Evolutionary conservation across 148 eudicot species (phyloP).

Genomic region (Rheum nobile): DNA sequence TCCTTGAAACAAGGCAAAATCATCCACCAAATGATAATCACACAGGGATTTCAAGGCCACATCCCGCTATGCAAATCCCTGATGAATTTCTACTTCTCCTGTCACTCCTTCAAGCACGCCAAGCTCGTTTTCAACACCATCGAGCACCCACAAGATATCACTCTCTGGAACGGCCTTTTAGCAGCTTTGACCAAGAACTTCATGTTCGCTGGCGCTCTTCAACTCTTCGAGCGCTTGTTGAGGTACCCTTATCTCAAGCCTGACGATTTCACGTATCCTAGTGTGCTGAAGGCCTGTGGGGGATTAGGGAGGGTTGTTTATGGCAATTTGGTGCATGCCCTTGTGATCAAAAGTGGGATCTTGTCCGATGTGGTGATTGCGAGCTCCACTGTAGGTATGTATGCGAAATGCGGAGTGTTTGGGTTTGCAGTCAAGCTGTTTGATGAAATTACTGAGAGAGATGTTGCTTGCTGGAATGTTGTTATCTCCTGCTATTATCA

Average conservation of each 20-base stretch:
- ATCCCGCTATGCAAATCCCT: slow-evolving; percentile 22
- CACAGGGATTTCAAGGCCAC: slow-evolving; percentile 25
- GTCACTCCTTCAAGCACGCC: slow-evolving; percentile 18
- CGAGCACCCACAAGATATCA: slow-evolving; percentile 15
- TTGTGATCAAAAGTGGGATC: slow-evolving; percentile 23
- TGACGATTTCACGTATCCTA: slow-evolving; percentile 30
- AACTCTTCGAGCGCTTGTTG: slow-evolving; percentile 18
- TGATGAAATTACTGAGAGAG: slow-evolving; percentile 34
- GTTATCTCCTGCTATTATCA: slow-evolving; percentile 25
- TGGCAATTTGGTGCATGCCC: slow-evolving; percentile 21
- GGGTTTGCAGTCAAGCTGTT: slow-evolving; percentile 22
- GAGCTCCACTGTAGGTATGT: slow-evolving; percentile 20
- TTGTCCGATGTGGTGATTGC: slow-evolving; percentile 26
- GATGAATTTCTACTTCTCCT: slow-evolving; percentile 24
- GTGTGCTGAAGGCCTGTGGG: slow-evolving; percentile 27
- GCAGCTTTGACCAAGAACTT: slow-evolving; percentile 22
- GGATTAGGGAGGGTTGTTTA: slow-evolving; percentile 17
- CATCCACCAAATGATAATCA: slow-evolving; percentile 26
- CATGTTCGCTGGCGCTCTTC: slow-evolving; percentile 21
- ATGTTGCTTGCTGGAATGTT: slow-evolving; percentile 30
- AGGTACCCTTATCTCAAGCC: slow-evolving; percentile 18
- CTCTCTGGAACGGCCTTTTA: slow-evolving; percentile 29
- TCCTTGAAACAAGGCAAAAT: slow-evolving; percentile 15
- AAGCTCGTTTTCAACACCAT: slow-evolving; percentile 17
- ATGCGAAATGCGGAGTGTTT: slow-evolving; percentile 25